Base-by-base conservation (phyloP, 495 filamentous ascomycete genomes). In the Xylaria telfairii region DNA sequence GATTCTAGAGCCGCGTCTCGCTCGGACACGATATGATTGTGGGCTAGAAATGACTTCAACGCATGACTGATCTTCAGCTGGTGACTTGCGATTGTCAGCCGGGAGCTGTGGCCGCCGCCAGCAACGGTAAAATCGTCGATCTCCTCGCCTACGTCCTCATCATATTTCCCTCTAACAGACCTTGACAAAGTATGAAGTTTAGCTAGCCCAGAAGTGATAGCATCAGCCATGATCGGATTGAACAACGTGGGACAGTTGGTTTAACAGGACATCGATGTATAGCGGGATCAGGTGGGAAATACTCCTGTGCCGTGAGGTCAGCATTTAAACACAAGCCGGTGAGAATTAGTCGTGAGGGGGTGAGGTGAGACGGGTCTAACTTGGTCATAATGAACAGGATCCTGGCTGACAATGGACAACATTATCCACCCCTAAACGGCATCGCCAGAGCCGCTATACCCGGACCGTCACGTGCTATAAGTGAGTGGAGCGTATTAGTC, bases 81-180 rank as follows among this genome's bases (percentile, higher is more conserved):
- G 39, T 77, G 77, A 51, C 83, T 83, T 5, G 80, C 60, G 47
- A 81, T 75, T 49, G 81, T 79, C 53, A 75, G 74, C 7, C 81
- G 77, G 0, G 81, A 74, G 53, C 76, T 77, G 72, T 84, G 84
- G 54, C 86, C 86, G 41, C 85, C 85, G 17, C 85, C 85, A 0
- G 83, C 86, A 3, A 86, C 80, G 15, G 81, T 83, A 28, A 66
- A 61, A 3, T 74, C 60, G 53, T 83, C 84, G 37, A 86, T 82
- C 47, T 82, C 79, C 67, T 86, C 81, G 64, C 86, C 86, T 8
- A 75, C 51, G 51, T 87, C 85, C n/a, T 89, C 87, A 9, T 86
- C 81, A 26, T 86, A 74, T 61, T 24, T 60, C 6, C 64, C 64
- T n/a, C 64, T 47, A 2, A 28, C 47, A 4, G 64, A 37, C 32